A percentile compares a stretch with the other conserved stretches of the same genome.
Evolutionary conservation across 148 eudicot genomes (phyloP).

Genomic region (Chenopodium quinoa): DNA sequence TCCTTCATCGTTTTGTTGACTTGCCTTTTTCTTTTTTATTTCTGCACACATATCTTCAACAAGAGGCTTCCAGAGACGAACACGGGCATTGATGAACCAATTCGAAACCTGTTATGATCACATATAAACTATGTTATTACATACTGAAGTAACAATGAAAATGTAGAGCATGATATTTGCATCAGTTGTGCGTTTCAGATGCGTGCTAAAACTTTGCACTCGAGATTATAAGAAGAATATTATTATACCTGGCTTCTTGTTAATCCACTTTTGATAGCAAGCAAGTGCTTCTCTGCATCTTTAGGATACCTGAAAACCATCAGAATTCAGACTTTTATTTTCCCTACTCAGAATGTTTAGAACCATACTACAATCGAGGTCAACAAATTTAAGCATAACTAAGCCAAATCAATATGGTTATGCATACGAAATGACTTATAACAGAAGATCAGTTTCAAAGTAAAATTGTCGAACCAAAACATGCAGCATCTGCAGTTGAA

Average conservation of each 20-base stretch:
- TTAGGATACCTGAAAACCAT: constrained; percentile 75
- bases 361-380: too few relatives aligned
- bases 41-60: constrained; percentile 89
- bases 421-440: too few relatives aligned
- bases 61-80: constrained; percentile 93
- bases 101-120: constrained; percentile 65
- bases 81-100: constrained; percentile 96
- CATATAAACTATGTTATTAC: not conserved
- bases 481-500: not conserved
- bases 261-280: constrained; percentile 82
- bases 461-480: not conserved
- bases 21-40: constrained; percentile 55
- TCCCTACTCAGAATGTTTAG: not conserved
- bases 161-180: not conserved
- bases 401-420: too few relatives aligned
- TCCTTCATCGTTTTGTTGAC: constrained; percentile 34
- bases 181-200: not conserved
- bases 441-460: not conserved
- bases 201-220: not conserved
- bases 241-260: constrained; percentile 80
- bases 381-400: not conserved
- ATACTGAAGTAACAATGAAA: too few relatives aligned
- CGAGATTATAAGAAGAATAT: not conserved
- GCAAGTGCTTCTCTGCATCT: constrained; percentile 91
- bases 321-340: constrained; percentile 4